Conservation (phyloP, 1,284 basidiomycete genomes). For the Trametes sp. region DNA sequence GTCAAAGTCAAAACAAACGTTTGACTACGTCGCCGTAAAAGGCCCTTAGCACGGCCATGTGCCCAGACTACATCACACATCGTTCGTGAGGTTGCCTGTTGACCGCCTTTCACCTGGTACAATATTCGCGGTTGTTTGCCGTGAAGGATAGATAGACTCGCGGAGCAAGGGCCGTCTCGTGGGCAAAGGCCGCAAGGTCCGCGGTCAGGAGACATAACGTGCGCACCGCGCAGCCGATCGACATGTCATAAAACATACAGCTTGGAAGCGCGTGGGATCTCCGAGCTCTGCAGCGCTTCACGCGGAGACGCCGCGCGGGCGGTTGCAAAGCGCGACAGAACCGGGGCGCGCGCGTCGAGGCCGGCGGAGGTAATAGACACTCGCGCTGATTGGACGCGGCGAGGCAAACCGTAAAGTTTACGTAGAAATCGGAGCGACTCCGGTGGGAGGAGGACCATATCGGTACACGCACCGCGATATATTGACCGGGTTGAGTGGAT, state of each 20-base stretch:
- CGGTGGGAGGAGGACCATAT: conserved; percentile 21
- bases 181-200: conserved; percentile 2
- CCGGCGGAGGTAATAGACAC: conserved; percentile 7
- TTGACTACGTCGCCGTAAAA: no score
- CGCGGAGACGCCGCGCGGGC: not conserved
- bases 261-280: not conserved
- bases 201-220: conserved; percentile 3
- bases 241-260: not conserved
- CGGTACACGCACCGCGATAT: conserved; percentile 11
- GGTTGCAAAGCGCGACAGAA: conserved; percentile 3
- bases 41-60: no score
- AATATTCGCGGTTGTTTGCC: no score
- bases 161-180: not conserved
- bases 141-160: not conserved
- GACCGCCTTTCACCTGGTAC: no score
- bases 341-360: conserved; percentile 15
- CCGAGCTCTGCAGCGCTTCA: not conserved
- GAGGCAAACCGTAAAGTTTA: conserved; percentile 32
- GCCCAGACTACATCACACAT: no score
- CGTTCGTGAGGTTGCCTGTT: no score
- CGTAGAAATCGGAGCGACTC: conserved; percentile 22
- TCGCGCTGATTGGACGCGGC: conserved; percentile 23
- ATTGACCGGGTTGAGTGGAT: conserved; percentile 2
- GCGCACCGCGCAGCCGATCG: not conserved
- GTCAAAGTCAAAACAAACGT: no score